phyloP scores from a whole-genome alignment of 2,329 filamentous ascomycete genomes.

The Venturiaceae sp. region DNA sequence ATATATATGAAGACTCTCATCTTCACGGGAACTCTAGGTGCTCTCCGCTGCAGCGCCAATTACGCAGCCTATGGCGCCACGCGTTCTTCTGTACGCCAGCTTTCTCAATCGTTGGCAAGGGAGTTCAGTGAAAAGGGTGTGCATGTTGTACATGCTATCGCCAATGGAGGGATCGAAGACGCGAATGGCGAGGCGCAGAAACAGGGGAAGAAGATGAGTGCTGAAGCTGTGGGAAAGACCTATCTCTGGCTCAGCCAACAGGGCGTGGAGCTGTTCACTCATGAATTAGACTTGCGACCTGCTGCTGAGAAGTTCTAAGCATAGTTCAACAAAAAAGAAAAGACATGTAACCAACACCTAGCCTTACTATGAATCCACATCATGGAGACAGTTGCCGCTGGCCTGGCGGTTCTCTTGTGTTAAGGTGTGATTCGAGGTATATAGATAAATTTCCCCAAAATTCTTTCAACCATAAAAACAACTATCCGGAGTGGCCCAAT shows the following conservation, averaged over 20 bases:
- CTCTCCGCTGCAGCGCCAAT: slow-evolving; percentile 42
- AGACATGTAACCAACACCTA: too few relatives aligned
- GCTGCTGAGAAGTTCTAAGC: slow-evolving; percentile 39
- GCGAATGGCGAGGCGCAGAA: slow-evolving; percentile 37
- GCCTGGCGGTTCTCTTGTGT: too few relatives aligned
- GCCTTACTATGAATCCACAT: too few relatives aligned
- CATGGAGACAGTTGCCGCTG: too few relatives aligned
- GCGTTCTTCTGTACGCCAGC: slow-evolving; percentile 41
- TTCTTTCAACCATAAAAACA: too few relatives aligned
- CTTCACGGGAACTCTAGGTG: slow-evolving; percentile 47
- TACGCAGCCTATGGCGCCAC: slow-evolving; percentile 47
- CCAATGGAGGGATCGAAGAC: slow-evolving; percentile 45
- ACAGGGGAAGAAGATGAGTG: slow-evolving; percentile 46
- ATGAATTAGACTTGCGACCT: slow-evolving; percentile 42
- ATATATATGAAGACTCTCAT: slow-evolving; percentile 34
- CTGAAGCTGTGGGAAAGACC: slow-evolving; percentile 47
- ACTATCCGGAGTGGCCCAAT: too few relatives aligned
- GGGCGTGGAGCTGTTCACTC: slow-evolving; percentile 40
- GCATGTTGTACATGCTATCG: slow-evolving; percentile 50
- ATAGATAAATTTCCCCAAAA: too few relatives aligned
- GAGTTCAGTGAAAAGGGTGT: slow-evolving; percentile 48
- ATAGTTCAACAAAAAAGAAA: too few relatives aligned
- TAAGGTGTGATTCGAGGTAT: too few relatives aligned
- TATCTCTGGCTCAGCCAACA: slow-evolving; percentile 44
- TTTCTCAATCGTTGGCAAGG: slow-evolving; percentile 45